Conservation (phyloP, 2,329 filamentous ascomycete species). For the Fusarium protoensiforme region DNA sequence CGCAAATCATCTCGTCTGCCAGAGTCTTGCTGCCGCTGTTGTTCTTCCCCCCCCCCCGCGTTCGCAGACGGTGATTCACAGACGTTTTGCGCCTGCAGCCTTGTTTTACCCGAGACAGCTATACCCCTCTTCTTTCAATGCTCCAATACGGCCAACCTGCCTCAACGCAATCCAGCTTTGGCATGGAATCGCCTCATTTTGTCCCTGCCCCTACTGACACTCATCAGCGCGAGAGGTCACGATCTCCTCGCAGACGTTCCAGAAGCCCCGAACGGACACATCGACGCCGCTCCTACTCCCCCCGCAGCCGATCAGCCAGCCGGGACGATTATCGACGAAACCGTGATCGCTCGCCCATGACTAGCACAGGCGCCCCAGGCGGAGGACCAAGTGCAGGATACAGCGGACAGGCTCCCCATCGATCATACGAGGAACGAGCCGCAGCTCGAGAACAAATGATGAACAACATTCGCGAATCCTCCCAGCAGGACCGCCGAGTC, state of each 20-base stretch:
- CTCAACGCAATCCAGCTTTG: conserved; percentile 15
- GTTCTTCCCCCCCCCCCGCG: background rate
- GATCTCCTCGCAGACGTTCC: conserved; percentile 83
- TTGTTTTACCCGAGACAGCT: conserved; percentile 12
- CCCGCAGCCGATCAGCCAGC: conserved; percentile 79
- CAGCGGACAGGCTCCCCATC: conserved; percentile 70
- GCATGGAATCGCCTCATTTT: conserved; percentile 28
- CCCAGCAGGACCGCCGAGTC: conserved; percentile 98
- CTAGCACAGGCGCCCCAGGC: conserved; percentile 73
- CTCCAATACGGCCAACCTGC: conserved; percentile 1
- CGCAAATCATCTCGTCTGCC: background rate
- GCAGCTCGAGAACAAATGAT: conserved; percentile 95
- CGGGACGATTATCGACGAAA: conserved; percentile 80
- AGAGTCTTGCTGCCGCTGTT: conserved; percentile 6
- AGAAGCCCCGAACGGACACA: conserved; percentile 79
- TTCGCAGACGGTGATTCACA: conserved; percentile 28
- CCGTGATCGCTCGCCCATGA: conserved; percentile 87
- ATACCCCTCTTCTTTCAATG: conserved; percentile 20
- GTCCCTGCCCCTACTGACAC: conserved; percentile 42
- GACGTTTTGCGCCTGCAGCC: conserved; percentile 12
- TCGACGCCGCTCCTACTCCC: conserved; percentile 81
- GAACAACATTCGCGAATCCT: conserved; percentile 91
- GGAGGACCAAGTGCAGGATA: conserved; percentile 77
- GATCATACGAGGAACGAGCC: conserved; percentile 85
- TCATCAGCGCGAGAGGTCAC: conserved; percentile 82